Evolutionary conservation across 495 filamentous ascomycete species (phyloP), one percentile per base, ranked within the genome.

Genomic region (Penicillium steckii): DNA sequence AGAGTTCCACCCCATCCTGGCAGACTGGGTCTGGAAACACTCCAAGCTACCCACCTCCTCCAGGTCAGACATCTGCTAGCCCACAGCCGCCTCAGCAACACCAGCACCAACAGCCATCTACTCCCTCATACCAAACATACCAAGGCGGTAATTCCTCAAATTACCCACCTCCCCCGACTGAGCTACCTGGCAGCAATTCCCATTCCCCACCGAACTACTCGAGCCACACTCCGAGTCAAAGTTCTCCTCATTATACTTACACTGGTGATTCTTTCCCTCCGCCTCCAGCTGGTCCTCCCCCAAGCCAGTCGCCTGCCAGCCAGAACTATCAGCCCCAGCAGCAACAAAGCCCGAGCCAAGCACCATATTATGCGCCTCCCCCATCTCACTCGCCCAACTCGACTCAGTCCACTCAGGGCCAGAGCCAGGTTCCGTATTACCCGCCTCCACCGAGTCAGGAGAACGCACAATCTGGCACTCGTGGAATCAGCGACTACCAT

Each of bases 251-350:
- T n/a, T 73, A 74, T 17, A 61, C 55, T 8, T 73, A 75, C 52
- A 61, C 64, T 25, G 69, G 69, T 67, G 46, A 77, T 53, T 64
- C 78, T 38, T 55, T 71, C 79, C 67, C 73, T 54, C 62, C 72
- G 57, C 67, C 82, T 60, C 59, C 73, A 66, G 52, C 68, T 54
- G 66, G 77, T 50, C 42, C 60, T 30, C 57, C 60, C 19, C 57
- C 62, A 7, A 69, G 62, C 27, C 60, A 63, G 25, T 58, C 51
- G 2, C 71, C 46, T 65, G 63, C 60, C 53, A 65, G 25, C 57
- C 64, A 43, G 45, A 70, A 50, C 2, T 60, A 62, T 21, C 56
- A 56, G 15, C 29, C 49, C 2, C 60, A 61, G 30, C 53, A 55
- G 45, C 47, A 53, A 19, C 38, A 41, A 24, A n/a, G n/a, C n/a